These are phyloP conservation scores for Papiliotrema laurentii DNA, from an alignment of 1,284 basidiomycete genomes.

Conservation along the genomic window DNA sequence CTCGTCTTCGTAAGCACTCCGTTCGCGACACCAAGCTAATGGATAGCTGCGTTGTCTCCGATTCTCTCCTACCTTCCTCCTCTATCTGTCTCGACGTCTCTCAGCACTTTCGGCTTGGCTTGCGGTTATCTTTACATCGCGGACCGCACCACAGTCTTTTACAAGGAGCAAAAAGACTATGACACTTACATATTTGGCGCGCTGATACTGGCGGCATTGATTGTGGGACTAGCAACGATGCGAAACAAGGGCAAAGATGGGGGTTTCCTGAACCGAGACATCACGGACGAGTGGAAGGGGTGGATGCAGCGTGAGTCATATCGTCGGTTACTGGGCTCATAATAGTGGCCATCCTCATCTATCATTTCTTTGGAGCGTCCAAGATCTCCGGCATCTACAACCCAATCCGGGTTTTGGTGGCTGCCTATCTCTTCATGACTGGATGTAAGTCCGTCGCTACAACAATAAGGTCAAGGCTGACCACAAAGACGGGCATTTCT, in stretches of 20 bases:
- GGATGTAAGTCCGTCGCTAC: slow-evolving; percentile 42
- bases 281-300: slow-evolving; percentile 92
- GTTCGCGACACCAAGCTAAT: neutral
- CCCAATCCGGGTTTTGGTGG: slow-evolving; percentile 77
- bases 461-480: slow-evolving; percentile 5
- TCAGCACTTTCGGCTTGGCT: slow-evolving; percentile 62
- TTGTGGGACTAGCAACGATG: slow-evolving; percentile 61
- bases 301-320: slow-evolving; percentile 80
- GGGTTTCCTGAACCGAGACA: slow-evolving; percentile 81
- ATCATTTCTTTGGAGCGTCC: slow-evolving; percentile 82
- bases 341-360: slow-evolving; percentile 75
- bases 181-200: slow-evolving; percentile 63
- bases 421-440: slow-evolving; percentile 70
- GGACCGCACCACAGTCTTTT: slow-evolving; percentile 75
- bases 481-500: slow-evolving; percentile 44
- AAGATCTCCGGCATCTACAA: slow-evolving; percentile 87
- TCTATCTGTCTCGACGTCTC: slow-evolving; percentile 42
- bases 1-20: slow-evolving; percentile 41
- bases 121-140: slow-evolving; percentile 66
- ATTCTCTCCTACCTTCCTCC: slow-evolving; percentile 49
- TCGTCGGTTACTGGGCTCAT: slow-evolving; percentile 1
- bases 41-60: slow-evolving; percentile 28
- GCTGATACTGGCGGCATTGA: slow-evolving; percentile 57
- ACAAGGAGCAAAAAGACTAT: slow-evolving; percentile 82
- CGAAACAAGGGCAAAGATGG: slow-evolving; percentile 65